Evolutionary conservation across 2,329 filamentous ascomycete genomes (phyloP).

Genomic region (Aspergillus vadensis): DNA sequence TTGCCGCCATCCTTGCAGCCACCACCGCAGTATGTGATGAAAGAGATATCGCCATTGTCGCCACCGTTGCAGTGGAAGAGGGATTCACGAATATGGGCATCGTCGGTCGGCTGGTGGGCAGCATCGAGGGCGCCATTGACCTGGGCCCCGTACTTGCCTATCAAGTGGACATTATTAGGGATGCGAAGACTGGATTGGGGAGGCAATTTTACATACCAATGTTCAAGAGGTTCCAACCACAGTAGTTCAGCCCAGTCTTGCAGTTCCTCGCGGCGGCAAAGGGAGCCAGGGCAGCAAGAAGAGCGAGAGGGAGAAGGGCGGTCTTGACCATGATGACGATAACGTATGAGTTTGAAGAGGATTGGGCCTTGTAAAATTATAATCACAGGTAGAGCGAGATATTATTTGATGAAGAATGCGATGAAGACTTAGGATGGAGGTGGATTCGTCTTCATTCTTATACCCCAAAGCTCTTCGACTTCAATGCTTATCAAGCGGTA

Average conservation of each 20-base stretch:
- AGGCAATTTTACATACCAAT: constrained; percentile 6
- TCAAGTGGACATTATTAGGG: not conserved
- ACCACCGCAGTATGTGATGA: constrained; percentile 5
- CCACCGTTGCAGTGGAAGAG: constrained; percentile 14
- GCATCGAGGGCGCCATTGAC: constrained; percentile 8
- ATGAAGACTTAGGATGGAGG: too few relatives aligned
- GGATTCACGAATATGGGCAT: constrained; percentile 11
- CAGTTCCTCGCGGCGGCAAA: constrained; percentile 11
- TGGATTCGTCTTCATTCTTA: too few relatives aligned
- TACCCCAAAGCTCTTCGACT: too few relatives aligned
- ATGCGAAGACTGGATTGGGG: too few relatives aligned
- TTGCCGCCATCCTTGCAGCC: constrained; percentile 11
- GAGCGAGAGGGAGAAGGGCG: constrained; percentile 1
- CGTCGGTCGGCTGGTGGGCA: constrained; percentile 4
- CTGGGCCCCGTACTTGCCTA: constrained; percentile 12
- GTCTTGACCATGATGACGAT: constrained; percentile 7
- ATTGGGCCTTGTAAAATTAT: too few relatives aligned
- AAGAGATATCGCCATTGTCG: constrained; percentile 11
- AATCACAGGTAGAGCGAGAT: too few relatives aligned
- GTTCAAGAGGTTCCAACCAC: constrained; percentile 11
- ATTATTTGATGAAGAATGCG: too few relatives aligned
- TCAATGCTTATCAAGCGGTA: too few relatives aligned
- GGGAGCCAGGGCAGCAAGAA: constrained; percentile 3
- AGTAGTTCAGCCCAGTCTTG: constrained; percentile 14
- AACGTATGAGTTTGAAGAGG: too few relatives aligned